These are phyloP conservation scores for Syncephalastrum monosporum DNA, from an alignment of 371 early-diverging fungal species.

Conservation along the genomic window DNA sequence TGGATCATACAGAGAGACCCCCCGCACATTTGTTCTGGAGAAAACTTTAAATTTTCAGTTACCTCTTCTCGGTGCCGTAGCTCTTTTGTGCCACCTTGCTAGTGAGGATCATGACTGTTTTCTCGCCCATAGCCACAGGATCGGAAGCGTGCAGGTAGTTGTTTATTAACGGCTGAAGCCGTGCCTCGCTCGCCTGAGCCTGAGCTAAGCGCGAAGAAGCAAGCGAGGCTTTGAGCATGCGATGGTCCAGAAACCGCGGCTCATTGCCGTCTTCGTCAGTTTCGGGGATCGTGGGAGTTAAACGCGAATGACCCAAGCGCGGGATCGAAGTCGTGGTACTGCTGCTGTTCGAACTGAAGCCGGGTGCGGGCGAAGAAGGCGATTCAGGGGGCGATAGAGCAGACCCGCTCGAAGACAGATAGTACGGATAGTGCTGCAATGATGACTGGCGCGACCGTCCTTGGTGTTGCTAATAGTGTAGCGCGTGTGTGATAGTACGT, in stretches of 20 bases:
- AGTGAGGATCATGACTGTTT: slow-evolving; percentile 68
- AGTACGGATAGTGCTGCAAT: slow-evolving; percentile 10
- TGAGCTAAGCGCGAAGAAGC: not conserved
- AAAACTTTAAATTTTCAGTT: slow-evolving; percentile 38
- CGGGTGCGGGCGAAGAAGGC: slow-evolving; percentile 20
- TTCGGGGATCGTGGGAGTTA: slow-evolving; percentile 24
- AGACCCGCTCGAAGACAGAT: not conserved
- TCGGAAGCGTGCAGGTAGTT: slow-evolving; percentile 23
- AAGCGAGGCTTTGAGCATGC: not conserved
- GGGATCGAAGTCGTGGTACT: slow-evolving; percentile 3
- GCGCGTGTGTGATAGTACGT: no score
- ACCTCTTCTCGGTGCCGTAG: slow-evolving; percentile 83
- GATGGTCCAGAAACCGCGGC: slow-evolving; percentile 3
- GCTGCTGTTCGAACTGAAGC: slow-evolving; percentile 6
- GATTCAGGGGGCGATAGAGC: slow-evolving; percentile 16
- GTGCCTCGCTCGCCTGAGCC: slow-evolving; percentile 4
- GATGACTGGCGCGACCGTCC: slow-evolving; percentile 9
- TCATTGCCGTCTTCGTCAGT: slow-evolving; percentile 20
- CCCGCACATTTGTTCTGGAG: slow-evolving; percentile 40
- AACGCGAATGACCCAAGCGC: no score
- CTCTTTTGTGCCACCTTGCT: slow-evolving; percentile 85
- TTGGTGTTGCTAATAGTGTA: not conserved
- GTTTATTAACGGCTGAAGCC: slow-evolving; percentile 10
- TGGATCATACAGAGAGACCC: no score
- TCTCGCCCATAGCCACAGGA: slow-evolving; percentile 51